Evolutionary conservation across 2,329 filamentous ascomycete species (phyloP), one percentile per base, ranked within the genome.

Genomic region (Epichloe elymi): DNA sequence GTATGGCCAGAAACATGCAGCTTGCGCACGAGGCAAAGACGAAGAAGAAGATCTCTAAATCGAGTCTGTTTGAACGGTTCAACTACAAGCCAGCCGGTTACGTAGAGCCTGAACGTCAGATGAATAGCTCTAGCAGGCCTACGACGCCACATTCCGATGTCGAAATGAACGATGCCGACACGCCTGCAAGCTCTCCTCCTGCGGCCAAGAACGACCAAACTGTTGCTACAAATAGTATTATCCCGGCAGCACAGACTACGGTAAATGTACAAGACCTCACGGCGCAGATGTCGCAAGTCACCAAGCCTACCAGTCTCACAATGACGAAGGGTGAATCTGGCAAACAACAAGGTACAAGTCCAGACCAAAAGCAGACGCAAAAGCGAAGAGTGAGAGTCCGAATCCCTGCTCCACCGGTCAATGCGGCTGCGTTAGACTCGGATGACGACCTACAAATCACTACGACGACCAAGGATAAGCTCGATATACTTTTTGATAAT

Each of bases 1-100:
- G 93, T 33, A 80, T 98, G 70, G 84, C 80, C 58, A 79, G 93
- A 57, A 94, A 86, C 62, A 86, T 95, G 79, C 91, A 97, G 66
- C 76, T 98, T 46, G 81, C 86, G 1, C 90, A 97, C 65, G 83
- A 95, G 63, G 86, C 88, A 23, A 88, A 84, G 69, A 95, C 88
- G 1, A 90, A 86, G 67, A 97, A 93, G 74, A 95, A 88, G 70
- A 86, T 95, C 56, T 82, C 84, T 6, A 93, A 90, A 58, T 80
- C 82, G 38, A 86, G 86, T 53, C 74, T 98, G 1, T 86, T 97
- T 61, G 83, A 88, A 49, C 79, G 80, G 23, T 95, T 97, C 71
- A 89, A 90, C 62, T 90, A 83, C 60, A 79, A 75, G 59, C 70
- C 74, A 5, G 63, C 64, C 11, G 69, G 66, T 3, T 12, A 46